Percentiles rank a stretch among this genome's conserved stretches.
These are phyloP conservation scores for Pseudogymnoascus sp. DNA, from an alignment of 2,329 filamentous ascomycete genomes.

Conservation along the genomic window DNA sequence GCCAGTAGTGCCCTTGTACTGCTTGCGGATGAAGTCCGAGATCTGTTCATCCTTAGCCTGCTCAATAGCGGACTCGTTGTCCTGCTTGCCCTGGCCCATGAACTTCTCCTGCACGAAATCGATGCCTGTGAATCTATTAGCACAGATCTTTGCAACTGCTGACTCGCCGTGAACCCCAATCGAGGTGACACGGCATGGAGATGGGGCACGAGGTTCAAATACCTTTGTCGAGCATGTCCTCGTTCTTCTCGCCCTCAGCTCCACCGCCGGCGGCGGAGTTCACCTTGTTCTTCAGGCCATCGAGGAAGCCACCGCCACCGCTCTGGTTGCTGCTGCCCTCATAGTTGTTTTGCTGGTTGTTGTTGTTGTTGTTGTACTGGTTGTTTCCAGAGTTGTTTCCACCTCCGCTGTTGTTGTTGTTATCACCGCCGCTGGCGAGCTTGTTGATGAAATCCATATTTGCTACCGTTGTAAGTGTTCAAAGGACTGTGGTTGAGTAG, in stretches of 20 bases:
- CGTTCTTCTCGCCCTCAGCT: constrained; percentile 67
- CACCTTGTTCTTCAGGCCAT: constrained; percentile 60
- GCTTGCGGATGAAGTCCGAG: constrained; percentile 58
- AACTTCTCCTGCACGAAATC: constrained; percentile 72
- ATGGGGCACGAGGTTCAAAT: constrained; percentile 15
- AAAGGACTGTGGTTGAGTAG: not conserved
- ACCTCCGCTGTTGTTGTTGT: constrained; percentile 26
- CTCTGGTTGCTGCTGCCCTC: constrained; percentile 28
- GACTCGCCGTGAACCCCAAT: not conserved
- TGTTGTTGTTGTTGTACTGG: constrained; percentile 12
- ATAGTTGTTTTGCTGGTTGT: constrained; percentile 27
- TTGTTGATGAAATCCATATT: constrained; percentile 51
- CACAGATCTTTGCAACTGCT: not conserved
- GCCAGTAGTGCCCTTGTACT: constrained; percentile 64
- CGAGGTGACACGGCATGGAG: not conserved
- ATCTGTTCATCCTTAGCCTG: constrained; percentile 80
- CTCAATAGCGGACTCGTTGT: constrained; percentile 65
- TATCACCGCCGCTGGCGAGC: constrained; percentile 35
- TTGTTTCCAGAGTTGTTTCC: constrained; percentile 15
- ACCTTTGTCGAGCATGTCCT: constrained; percentile 80
- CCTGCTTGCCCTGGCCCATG: constrained; percentile 60
- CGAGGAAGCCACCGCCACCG: constrained; percentile 38
- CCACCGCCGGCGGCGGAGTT: constrained; percentile 68
- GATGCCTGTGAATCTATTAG: constrained; percentile 45
- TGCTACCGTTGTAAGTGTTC: not conserved